Evolutionary conservation across 148 eudicot species (phyloP).

Genomic region (Rhododendron williamsianum): DNA sequence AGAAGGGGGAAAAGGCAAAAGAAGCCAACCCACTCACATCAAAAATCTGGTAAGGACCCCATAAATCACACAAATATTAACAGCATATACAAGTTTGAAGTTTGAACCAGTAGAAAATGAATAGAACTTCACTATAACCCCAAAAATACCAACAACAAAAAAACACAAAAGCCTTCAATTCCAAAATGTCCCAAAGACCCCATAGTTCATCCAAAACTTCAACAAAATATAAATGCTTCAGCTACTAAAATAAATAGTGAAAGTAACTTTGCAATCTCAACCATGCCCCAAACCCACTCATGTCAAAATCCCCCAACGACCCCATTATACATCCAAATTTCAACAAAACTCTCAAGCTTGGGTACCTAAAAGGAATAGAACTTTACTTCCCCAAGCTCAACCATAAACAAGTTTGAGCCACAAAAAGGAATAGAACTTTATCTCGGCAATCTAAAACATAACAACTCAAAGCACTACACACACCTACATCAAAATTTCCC

Average conservation of each 20-base stretch:
- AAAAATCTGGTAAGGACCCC: not conserved
- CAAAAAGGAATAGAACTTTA: not conserved
- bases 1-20: not conserved
- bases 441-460: not conserved
- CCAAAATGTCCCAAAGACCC: conserved; percentile 70
- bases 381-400: not conserved
- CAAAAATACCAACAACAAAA: conserved; percentile 38
- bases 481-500: not conserved
- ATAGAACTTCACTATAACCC: conserved; percentile 48
- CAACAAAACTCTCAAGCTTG: not conserved
- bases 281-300: not conserved
- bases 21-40: not conserved
- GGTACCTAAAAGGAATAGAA: not conserved
- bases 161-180: conserved; percentile 13
- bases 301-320: not conserved
- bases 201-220: not conserved
- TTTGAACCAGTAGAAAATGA: not conserved
- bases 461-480: not conserved
- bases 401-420: not conserved
- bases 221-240: not conserved
- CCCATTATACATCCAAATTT: not conserved
- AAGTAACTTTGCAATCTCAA: not conserved
- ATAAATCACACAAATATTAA: conserved; percentile 6
- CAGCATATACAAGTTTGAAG: not conserved
- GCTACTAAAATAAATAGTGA: not conserved